phyloP scores from a whole-genome alignment of 169 alveolate genomes.

The Eimeria sp. region DNA sequence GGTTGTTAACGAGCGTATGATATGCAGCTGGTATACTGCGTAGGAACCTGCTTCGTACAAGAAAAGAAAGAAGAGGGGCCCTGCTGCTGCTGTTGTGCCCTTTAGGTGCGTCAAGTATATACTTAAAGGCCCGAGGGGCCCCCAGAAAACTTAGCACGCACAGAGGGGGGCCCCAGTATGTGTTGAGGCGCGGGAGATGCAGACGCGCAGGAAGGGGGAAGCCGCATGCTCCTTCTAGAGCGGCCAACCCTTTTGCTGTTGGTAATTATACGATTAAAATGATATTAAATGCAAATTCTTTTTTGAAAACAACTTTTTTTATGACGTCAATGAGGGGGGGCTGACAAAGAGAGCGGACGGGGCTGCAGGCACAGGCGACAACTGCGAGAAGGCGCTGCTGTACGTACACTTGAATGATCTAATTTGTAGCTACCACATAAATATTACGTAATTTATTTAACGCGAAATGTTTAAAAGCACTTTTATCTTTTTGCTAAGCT shows the following conservation, averaged over 20 bases:
- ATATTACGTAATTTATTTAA: too few relatives aligned
- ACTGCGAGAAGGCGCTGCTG: background rate
- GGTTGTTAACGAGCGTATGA: background rate
- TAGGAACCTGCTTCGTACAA: background rate
- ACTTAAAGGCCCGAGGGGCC: conserved; percentile 40
- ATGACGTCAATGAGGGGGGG: background rate
- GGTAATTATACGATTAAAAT: background rate
- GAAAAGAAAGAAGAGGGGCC: background rate
- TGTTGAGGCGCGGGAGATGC: too few relatives aligned
- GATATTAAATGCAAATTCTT: background rate
- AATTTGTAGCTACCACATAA: too few relatives aligned
- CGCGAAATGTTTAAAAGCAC: background rate
- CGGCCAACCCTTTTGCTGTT: background rate
- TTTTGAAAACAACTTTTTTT: background rate
- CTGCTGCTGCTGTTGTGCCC: background rate
- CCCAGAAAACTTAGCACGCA: background rate
- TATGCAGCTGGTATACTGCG: background rate
- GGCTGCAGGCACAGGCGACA: conserved; percentile 40
- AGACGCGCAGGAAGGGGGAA: too few relatives aligned
- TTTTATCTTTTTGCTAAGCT: background rate
- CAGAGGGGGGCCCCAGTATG: conserved; percentile 1
- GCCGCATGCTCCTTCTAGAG: background rate
- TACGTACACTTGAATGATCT: too few relatives aligned
- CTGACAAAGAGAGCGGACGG: conserved; percentile 19
- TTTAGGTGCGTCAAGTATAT: too few relatives aligned